Evolutionary conservation across 2,329 filamentous ascomycete species (phyloP).

Genomic region (Trichoderma sp.): DNA sequence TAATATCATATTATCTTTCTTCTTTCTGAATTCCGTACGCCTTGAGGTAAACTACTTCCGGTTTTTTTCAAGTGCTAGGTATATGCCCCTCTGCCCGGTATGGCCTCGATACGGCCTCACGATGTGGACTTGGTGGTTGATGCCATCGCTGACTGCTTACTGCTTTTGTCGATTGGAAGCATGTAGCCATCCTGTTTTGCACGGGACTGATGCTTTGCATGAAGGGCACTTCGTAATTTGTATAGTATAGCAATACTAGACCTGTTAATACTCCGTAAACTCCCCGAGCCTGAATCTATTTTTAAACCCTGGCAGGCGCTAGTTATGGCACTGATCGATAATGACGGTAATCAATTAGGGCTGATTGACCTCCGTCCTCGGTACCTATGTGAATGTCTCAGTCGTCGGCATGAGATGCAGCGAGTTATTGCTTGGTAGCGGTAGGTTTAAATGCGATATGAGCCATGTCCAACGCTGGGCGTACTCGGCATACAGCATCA

Average conservation of each 20-base stretch:
- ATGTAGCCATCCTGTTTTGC: neutral
- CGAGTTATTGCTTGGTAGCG: neutral
- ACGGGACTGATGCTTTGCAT: neutral
- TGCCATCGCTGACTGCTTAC: neutral
- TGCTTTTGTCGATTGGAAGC: neutral
- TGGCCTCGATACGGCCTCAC: no score
- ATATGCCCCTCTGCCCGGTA: neutral
- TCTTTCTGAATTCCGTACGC: neutral
- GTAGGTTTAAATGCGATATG: neutral
- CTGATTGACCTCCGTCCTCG: neutral
- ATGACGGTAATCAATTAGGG: neutral
- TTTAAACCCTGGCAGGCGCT: neutral
- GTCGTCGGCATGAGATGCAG: neutral
- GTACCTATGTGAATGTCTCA: neutral
- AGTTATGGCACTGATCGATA: neutral
- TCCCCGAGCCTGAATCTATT: neutral
- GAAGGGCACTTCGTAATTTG: neutral
- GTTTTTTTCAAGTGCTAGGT: no score
- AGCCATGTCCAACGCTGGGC: neutral
- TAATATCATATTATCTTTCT: neutral
- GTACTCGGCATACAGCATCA: neutral
- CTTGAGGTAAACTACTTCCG: no score
- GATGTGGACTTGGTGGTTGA: neutral
- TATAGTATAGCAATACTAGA: neutral
- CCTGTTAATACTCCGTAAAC: neutral